Evolutionary conservation across 2,329 filamentous ascomycete species (phyloP).

Genomic region (Dactylellina cionopaga): DNA sequence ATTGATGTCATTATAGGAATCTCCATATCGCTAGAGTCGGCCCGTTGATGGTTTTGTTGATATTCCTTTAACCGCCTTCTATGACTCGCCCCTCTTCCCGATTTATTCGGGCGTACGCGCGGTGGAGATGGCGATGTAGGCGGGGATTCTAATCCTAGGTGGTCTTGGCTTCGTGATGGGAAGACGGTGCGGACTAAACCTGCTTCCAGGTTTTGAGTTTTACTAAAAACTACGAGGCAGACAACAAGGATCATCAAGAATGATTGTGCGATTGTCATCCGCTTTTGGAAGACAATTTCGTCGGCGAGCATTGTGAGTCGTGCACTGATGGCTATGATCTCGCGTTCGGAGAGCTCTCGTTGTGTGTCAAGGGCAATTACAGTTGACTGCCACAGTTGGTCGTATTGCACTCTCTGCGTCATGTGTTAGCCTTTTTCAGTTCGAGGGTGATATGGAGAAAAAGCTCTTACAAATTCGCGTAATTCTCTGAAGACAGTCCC

Average conservation of each 20-base stretch:
- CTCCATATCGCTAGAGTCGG: conserved; percentile 48
- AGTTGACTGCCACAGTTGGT: conserved; percentile 95
- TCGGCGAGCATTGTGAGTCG: conserved; percentile 91
- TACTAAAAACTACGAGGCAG: conserved; percentile 80
- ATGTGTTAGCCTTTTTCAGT: conserved; percentile 33
- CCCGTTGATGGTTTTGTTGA: conserved; percentile 27
- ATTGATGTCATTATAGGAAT: neutral
- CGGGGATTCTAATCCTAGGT: conserved; percentile 51
- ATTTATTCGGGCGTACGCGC: conserved; percentile 1
- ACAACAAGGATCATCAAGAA: conserved; percentile 87
- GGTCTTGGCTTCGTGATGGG: conserved; percentile 40
- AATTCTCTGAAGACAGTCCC: conserved; percentile 84
- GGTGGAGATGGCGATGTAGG: conserved; percentile 50
- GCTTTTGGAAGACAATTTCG: conserved; percentile 85
- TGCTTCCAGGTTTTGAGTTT: conserved; percentile 56
- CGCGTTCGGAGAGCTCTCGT: conserved; percentile 81
- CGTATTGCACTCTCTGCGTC: conserved; percentile 77
- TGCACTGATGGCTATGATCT: conserved; percentile 81
- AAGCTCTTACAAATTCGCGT: conserved; percentile 67
- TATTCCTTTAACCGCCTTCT: conserved; percentile 35
- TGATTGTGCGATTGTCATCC: conserved; percentile 92
- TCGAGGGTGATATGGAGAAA: neutral
- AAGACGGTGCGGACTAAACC: conserved; percentile 53
- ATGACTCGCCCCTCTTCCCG: conserved; percentile 5
- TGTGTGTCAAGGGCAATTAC: conserved; percentile 90